phyloP scores from a whole-genome alignment of 1,284 basidiomycete species.

The Apiotrichum siamense region DNA sequence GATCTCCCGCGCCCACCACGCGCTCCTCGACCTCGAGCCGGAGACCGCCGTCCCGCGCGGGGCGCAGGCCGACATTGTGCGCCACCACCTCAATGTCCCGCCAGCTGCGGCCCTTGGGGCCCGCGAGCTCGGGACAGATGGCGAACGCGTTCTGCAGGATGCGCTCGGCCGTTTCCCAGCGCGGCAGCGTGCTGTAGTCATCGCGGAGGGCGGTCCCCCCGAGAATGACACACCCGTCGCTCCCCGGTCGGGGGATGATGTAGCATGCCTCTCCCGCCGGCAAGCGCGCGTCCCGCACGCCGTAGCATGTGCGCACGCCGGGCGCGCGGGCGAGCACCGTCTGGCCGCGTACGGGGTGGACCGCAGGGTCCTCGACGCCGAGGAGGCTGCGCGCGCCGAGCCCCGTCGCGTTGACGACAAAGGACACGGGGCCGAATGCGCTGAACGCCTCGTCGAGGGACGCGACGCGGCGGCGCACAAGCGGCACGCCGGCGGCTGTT shows the following conservation, averaged over 20 bases:
- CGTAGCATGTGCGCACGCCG: conserved; percentile 20
- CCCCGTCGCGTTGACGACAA: conserved; percentile 51
- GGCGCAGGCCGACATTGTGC: conserved; percentile 66
- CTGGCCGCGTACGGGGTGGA: conserved; percentile 79
- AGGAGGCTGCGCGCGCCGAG: conserved; percentile 62
- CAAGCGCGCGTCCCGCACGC: conserved; percentile 14
- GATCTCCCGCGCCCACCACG: conserved; percentile 24
- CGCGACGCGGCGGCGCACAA: conserved; percentile 36
- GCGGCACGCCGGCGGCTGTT: conserved; percentile 29
- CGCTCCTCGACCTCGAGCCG: conserved; percentile 60
- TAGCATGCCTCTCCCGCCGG: conserved; percentile 25
- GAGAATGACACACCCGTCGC: conserved; percentile 41
- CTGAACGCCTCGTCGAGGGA: conserved; percentile 44
- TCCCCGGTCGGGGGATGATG: conserved; percentile 49
- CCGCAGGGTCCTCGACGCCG: conserved; percentile 66
- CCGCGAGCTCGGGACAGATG: conserved; percentile 44
- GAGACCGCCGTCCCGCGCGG: conserved; percentile 61
- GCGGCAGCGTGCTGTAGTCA: conserved; percentile 37
- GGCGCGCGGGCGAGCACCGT: conserved; percentile 72
- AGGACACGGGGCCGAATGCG: conserved; percentile 17
- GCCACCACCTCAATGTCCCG: conserved; percentile 52
- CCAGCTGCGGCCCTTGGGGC: conserved; percentile 33
- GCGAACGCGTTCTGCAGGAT: conserved; percentile 45
- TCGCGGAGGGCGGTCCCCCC: conserved; percentile 39
- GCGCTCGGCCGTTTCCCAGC: conserved; percentile 31